A percentile compares a stretch with the other conserved stretches of the same genome.
Conservation (phyloP, 306 rosid genomes). For the Vigna radiata region DNA sequence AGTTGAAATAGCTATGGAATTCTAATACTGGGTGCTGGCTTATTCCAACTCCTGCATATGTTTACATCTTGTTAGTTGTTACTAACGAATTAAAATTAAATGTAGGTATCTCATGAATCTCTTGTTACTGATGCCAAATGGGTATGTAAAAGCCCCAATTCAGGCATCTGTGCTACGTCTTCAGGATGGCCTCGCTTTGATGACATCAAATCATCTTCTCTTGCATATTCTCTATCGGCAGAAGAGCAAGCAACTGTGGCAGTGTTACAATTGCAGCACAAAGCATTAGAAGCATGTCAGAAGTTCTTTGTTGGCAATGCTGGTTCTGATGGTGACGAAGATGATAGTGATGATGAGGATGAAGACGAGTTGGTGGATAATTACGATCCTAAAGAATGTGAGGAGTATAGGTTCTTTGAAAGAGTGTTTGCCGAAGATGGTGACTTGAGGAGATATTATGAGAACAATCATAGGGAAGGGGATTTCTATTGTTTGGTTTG, state of each 20-base stretch:
- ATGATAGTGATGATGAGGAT: slow-evolving; percentile 38
- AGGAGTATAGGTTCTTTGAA: slow-evolving; percentile 55
- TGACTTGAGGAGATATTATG: slow-evolving; percentile 63
- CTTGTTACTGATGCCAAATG: slow-evolving; percentile 42
- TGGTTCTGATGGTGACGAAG: slow-evolving; percentile 49
- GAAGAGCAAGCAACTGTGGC: slow-evolving; percentile 45
- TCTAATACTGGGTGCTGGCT: slow-evolving; percentile 6
- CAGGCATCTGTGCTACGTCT: slow-evolving; percentile 29
- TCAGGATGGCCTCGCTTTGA: slow-evolving; percentile 54
- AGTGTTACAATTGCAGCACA: slow-evolving; percentile 54
- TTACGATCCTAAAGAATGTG: slow-evolving; percentile 42
- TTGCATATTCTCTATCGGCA: slow-evolving; percentile 29
- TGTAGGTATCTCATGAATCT: slow-evolving; percentile 45
- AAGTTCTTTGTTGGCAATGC: slow-evolving; percentile 49
- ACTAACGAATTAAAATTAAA: slow-evolving; percentile 2
- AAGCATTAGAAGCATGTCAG: slow-evolving; percentile 57
- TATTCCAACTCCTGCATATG: neutral
- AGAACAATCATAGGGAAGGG: slow-evolving; percentile 58
- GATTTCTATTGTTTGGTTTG: slow-evolving; percentile 79
- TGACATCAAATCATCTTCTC: slow-evolving; percentile 35
- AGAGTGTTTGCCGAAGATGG: slow-evolving; percentile 57
- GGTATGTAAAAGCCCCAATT: slow-evolving; percentile 36
- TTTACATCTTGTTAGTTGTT: slow-evolving; percentile 1
- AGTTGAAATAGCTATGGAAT: slow-evolving; percentile 15
- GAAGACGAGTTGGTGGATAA: slow-evolving; percentile 30